Conservation (phyloP, 495 filamentous ascomycete species). For the Talaromyces ruber region DNA sequence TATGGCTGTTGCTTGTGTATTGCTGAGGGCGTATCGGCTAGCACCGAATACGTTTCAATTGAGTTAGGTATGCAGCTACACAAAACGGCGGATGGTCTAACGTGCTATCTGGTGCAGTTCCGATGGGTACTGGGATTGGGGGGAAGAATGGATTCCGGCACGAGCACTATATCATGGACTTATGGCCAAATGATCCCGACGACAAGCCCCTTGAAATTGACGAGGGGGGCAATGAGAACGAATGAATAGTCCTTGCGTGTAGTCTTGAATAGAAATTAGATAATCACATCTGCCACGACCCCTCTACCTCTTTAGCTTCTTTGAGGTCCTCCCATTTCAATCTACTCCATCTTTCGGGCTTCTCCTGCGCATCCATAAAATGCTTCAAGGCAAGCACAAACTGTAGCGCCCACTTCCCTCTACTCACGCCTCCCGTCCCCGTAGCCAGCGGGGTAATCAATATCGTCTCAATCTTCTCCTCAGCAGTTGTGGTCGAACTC, state of each 20-base stretch:
- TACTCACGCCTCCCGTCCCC: conserved; percentile 33
- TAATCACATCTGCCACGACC: conserved; percentile 11
- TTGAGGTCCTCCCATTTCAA: conserved; percentile 24
- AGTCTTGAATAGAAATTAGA: not conserved
- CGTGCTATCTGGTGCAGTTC: not conserved
- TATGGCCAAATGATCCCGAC: not conserved
- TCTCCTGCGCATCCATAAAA: conserved; percentile 32
- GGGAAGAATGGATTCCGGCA: not conserved
- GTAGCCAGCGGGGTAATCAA: conserved; percentile 42
- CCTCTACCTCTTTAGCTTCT: conserved; percentile 17
- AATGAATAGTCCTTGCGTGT: not conserved
- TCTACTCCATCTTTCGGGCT: conserved; percentile 21
- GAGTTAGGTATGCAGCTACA: not conserved
- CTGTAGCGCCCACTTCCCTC: conserved; percentile 39
- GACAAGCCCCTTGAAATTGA: not conserved
- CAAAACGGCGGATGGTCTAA: not conserved
- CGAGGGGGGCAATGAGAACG: not conserved
- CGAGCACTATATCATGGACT: not conserved
- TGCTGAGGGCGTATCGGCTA: conserved; percentile 10
- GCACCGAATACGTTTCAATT: conserved; percentile 6
- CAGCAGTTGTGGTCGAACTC: not conserved
- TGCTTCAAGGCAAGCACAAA: conserved; percentile 40
- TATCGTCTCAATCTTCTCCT: conserved; percentile 26
- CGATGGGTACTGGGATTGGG: not conserved
- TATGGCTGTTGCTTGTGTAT: conserved; percentile 10